Evolutionary conservation across 805 yeast genomes (phyloP).

Genomic region (Priceomyces haplophilus): DNA sequence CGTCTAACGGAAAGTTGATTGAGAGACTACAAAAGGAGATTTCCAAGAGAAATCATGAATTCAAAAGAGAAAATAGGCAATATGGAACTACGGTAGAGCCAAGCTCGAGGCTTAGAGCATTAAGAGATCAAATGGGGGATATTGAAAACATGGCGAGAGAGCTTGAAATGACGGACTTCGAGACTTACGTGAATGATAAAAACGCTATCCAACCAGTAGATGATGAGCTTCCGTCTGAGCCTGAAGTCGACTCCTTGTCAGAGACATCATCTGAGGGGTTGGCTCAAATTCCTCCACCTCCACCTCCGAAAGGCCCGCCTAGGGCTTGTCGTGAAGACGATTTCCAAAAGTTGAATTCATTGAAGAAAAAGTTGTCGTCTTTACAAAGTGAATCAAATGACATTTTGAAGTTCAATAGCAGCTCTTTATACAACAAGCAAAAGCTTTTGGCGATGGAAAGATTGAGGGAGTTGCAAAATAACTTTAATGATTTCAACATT

Average conservation of each 20-base stretch:
- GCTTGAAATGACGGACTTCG: constrained; percentile 81
- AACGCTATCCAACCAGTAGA: constrained; percentile 8
- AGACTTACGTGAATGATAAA: constrained; percentile 24
- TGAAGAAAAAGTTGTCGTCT: constrained; percentile 56
- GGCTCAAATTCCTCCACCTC: constrained; percentile 13
- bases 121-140: constrained; percentile 81
- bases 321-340: constrained; percentile 49
- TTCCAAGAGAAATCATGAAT: constrained; percentile 45
- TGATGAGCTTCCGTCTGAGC: constrained; percentile 11
- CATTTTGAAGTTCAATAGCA: constrained; percentile 64
- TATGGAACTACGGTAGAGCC: constrained; percentile 67
- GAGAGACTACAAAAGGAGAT: constrained; percentile 44
- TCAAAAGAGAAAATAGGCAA: constrained; percentile 42
- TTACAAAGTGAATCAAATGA: constrained; percentile 75
- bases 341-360: constrained; percentile 49
- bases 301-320: constrained; percentile 30
- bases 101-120: constrained; percentile 65
- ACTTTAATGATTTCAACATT: constrained; percentile 63
- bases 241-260: constrained; percentile 13
- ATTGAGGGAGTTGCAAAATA: constrained; percentile 63
- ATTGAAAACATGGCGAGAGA: constrained; percentile 82
- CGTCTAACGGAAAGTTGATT: constrained; percentile 35
- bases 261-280: constrained; percentile 16
- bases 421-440: constrained; percentile 56
- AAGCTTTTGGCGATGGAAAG: constrained; percentile 69